These are phyloP conservation scores for Trametes cinnabarina DNA, from an alignment of 768 basidiomycete genomes.

Conservation along the genomic window DNA sequence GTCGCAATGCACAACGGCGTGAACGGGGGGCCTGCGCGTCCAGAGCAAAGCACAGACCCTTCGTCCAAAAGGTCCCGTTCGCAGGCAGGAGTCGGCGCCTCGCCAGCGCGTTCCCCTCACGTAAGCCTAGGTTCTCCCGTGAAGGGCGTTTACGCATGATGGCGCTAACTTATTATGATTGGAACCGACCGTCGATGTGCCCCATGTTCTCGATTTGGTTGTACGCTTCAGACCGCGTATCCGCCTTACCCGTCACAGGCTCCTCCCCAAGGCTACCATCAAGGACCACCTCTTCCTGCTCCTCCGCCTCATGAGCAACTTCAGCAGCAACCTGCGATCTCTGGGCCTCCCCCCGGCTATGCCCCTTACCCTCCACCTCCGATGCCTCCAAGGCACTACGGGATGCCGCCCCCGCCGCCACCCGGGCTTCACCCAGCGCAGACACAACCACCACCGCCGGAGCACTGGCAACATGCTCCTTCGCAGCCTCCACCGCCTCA, in stretches of 20 bases:
- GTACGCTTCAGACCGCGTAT: constrained; percentile 34
- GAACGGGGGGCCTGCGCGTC: constrained; percentile 21
- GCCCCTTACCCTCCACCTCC: constrained; percentile 29
- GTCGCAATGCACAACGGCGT: constrained; percentile 22
- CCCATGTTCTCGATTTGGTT: constrained; percentile 11
- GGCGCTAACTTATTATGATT: constrained; percentile 20
- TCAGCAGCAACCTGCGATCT: constrained; percentile 39
- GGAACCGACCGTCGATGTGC: constrained; percentile 19
- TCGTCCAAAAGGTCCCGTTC: constrained; percentile 20
- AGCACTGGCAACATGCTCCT: constrained; percentile 25
- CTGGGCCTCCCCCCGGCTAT: constrained; percentile 21
- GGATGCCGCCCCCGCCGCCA: constrained; percentile 17
- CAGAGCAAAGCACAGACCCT: constrained; percentile 19
- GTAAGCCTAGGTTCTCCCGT: constrained; percentile 37
- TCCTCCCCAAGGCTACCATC: constrained; percentile 31
- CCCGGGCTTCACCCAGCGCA: constrained; percentile 25
- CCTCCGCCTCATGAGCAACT: constrained; percentile 44
- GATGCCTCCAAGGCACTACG: constrained; percentile 20
- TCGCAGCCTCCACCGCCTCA: constrained; percentile 15
- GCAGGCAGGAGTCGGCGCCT: constrained; percentile 35
- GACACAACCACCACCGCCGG: constrained; percentile 16
- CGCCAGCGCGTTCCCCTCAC: constrained; percentile 50
- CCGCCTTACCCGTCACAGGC: constrained; percentile 44
- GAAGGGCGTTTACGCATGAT: constrained; percentile 18
- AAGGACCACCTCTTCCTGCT: constrained; percentile 36